phyloP scores from a whole-genome alignment of 2,329 filamentous ascomycete species.

The Nothophaeocryptopus gaeumannii region DNA sequence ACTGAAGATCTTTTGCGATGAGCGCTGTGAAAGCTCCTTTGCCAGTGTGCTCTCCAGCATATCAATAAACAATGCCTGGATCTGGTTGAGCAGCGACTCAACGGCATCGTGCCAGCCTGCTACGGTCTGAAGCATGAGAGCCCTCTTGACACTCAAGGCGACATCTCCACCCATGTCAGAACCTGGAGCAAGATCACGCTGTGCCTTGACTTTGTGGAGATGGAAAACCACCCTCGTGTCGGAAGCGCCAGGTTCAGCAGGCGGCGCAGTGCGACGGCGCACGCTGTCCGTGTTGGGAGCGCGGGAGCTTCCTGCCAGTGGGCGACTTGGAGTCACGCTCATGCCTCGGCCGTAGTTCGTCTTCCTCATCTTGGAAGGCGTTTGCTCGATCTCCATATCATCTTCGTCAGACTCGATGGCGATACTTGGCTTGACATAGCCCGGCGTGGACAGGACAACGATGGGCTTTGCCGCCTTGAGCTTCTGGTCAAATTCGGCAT shows the following conservation, averaged over 20 bases:
- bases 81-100: constrained; percentile 28
- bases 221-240: not conserved
- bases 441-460: constrained; percentile 26
- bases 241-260: not conserved
- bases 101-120: constrained; percentile 33
- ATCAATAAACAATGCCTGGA: constrained; percentile 27
- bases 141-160: constrained; percentile 1
- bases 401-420: constrained; percentile 19
- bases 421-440: constrained; percentile 17
- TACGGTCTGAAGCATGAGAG: constrained; percentile 32
- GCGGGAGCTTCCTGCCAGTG: constrained; percentile 24
- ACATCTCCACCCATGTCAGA: not conserved
- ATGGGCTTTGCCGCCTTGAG: constrained; percentile 33
- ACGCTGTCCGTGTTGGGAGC: constrained; percentile 30
- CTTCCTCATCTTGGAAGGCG: constrained; percentile 36
- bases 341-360: constrained; percentile 14
- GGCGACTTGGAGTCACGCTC: constrained; percentile 3
- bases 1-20: constrained; percentile 32
- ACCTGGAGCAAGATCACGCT: not conserved
- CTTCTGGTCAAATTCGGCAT: constrained; percentile 52
- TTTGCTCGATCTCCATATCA: constrained; percentile 11
- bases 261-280: not conserved
- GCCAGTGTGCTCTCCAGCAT: constrained; percentile 22
- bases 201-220: constrained; percentile 2
- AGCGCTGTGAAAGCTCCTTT: constrained; percentile 31